Percentiles rank a stretch among this genome's conserved stretches.
Conservation (phyloP, 2,329 filamentous ascomycete genomes). For the Fusarium abutilonis region DNA sequence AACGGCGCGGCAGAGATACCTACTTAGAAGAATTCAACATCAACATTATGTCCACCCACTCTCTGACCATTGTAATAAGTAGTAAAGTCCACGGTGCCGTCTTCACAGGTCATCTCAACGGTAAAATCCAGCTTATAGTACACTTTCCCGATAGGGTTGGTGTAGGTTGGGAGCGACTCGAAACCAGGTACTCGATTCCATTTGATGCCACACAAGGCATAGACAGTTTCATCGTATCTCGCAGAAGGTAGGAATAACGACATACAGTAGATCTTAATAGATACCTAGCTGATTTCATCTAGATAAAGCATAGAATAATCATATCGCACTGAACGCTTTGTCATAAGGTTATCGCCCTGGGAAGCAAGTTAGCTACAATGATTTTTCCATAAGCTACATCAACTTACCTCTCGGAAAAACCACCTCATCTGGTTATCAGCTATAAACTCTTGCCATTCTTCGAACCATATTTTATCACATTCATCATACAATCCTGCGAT, state of each 20-base stretch:
- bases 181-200: constrained; percentile 17
- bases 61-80: constrained; percentile 22
- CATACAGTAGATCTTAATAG: not conserved
- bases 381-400: no score
- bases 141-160: constrained; percentile 16
- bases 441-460: fast-evolving
- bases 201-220: constrained; percentile 27
- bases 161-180: constrained; percentile 15
- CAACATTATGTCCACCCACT: constrained; percentile 32
- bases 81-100: constrained; percentile 37
- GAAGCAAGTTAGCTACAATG: no score
- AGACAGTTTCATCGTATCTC: fast-evolving
- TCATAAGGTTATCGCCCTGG: no score
- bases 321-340: constrained; percentile 4
- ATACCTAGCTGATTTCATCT: fast-evolving
- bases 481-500: constrained; percentile 1
- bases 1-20: no score
- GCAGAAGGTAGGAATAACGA: not conserved
- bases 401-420: no score
- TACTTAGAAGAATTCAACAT: constrained; percentile 27
- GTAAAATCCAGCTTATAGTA: constrained; percentile 8
- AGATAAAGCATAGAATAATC: constrained; percentile 35
- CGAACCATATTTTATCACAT: constrained; percentile 30
- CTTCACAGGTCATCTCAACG: constrained; percentile 38
- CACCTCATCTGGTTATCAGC: constrained; percentile 29